Conservation (phyloP, 208 protist genomes). For the Acanthamoeba sp. region DNA sequence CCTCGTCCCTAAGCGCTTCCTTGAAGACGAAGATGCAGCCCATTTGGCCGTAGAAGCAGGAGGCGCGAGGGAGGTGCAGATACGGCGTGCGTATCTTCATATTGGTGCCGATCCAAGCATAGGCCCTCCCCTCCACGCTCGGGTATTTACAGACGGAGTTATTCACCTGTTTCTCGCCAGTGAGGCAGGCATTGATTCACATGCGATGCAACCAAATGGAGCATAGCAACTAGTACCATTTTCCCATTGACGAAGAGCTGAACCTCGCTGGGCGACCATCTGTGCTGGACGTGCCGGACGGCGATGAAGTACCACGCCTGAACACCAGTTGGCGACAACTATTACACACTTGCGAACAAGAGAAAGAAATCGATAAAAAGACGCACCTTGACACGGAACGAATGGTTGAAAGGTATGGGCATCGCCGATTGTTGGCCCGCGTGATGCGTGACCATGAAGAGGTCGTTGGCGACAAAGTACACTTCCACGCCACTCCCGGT, state of each 20-base stretch:
- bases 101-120: conserved; percentile 36
- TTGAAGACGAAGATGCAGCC: conserved; percentile 50
- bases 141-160: conserved; percentile 43
- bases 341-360: too few species aligned
- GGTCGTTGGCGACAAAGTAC: conserved; percentile 23
- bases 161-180: too few species aligned
- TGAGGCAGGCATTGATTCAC: too few species aligned
- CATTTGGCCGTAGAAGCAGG: conserved; percentile 69
- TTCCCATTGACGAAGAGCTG: conserved; percentile 62
- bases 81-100: conserved; percentile 25
- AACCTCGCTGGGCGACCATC: conserved; percentile 40
- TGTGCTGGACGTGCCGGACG: background rate
- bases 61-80: conserved; percentile 13
- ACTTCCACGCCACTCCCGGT: background rate
- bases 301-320: conserved; percentile 38
- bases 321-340: too few species aligned
- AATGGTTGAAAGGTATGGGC: conserved; percentile 36
- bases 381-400: conserved; percentile 37
- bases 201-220: too few species aligned
- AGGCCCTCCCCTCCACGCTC: background rate
- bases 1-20: conserved; percentile 52
- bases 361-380: too few species aligned
- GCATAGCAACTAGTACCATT: too few species aligned
- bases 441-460: conserved; percentile 14
- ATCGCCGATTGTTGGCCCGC: background rate